A percentile compares a stretch with the other conserved stretches of the same genome.
Evolutionary conservation across 768 basidiomycete species (phyloP).

Genomic region (Pulveroboletus sp.): DNA sequence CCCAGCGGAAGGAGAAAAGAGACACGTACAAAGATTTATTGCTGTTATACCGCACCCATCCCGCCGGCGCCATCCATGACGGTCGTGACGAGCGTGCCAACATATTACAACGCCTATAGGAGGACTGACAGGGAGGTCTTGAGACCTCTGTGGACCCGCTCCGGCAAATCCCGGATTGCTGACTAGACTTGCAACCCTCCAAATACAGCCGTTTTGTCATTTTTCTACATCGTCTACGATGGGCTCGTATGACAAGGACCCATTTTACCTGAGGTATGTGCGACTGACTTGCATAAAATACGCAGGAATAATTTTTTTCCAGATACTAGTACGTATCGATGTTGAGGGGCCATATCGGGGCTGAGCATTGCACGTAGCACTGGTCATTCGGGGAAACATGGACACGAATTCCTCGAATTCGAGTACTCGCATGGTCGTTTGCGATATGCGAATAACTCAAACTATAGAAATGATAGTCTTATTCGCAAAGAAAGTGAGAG

Average conservation of each 20-base stretch:
- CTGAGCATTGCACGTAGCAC: constrained; percentile 36
- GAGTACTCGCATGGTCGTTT: constrained; percentile 96
- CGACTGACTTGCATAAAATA: not conserved
- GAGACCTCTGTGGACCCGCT: not conserved
- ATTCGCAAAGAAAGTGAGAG: constrained; percentile 97
- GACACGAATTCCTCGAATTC: constrained; percentile 97
- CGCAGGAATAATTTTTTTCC: constrained; percentile 11
- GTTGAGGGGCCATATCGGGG: not conserved
- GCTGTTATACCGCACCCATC: constrained; percentile 21
- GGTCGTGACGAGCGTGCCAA: constrained; percentile 19
- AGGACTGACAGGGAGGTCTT: too few species aligned
- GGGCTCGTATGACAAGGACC: constrained; percentile 53
- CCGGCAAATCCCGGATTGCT: constrained; percentile 17
- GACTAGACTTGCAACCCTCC: too few species aligned
- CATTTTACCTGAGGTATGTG: constrained; percentile 73
- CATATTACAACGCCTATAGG: constrained; percentile 26
- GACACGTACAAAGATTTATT: constrained; percentile 11
- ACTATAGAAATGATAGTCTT: constrained; percentile 95
- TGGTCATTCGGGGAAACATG: constrained; percentile 97
- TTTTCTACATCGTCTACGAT: constrained; percentile 20
- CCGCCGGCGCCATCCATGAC: constrained; percentile 14
- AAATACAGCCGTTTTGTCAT: not conserved
- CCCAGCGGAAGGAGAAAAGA: not conserved
- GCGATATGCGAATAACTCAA: constrained; percentile 98
- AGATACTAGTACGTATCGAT: constrained; percentile 48